Conservation (phyloP, 805 yeast species). For the Yamadazyma insecticola region DNA sequence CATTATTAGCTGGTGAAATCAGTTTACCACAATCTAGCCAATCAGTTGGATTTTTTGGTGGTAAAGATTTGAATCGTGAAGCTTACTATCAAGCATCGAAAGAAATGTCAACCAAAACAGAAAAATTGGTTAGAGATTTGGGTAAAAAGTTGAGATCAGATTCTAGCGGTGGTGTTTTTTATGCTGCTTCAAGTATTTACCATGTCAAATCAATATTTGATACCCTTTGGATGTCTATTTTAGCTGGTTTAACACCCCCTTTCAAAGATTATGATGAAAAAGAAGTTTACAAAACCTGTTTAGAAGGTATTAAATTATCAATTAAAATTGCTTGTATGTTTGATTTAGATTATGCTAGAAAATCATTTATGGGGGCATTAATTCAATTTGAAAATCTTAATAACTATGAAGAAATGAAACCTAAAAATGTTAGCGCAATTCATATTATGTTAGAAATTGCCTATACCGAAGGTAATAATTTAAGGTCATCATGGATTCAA, state of each 20-base stretch:
- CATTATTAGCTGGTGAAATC: constrained; percentile 65
- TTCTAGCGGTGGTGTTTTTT: constrained; percentile 45
- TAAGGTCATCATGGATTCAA: constrained; percentile 76
- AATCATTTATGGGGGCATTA: constrained; percentile 85
- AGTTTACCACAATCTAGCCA: constrained; percentile 25
- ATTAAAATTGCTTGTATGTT: constrained; percentile 81
- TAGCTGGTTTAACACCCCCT: constrained; percentile 92
- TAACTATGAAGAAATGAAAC: constrained; percentile 70
- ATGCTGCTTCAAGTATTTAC: constrained; percentile 80
- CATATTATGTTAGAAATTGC: constrained; percentile 71
- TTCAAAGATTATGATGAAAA: constrained; percentile 82
- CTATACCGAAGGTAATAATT: constrained; percentile 68
- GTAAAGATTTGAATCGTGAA: constrained; percentile 66
- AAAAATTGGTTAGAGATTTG: constrained; percentile 67
- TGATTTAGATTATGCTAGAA: constrained; percentile 77
- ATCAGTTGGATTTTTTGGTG: constrained; percentile 59
- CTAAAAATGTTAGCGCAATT: constrained; percentile 80
- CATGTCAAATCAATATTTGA: constrained; percentile 93
- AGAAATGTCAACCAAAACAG: constrained; percentile 88
- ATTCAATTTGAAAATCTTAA: constrained; percentile 81
- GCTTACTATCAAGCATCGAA: constrained; percentile 90
- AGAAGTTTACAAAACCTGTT: constrained; percentile 60
- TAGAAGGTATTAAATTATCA: constrained; percentile 83
- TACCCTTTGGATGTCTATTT: constrained; percentile 92
- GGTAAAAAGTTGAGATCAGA: constrained; percentile 46